Conservation (phyloP, 2,329 filamentous ascomycete genomes). For the Nannizzia gypsea region DNA sequence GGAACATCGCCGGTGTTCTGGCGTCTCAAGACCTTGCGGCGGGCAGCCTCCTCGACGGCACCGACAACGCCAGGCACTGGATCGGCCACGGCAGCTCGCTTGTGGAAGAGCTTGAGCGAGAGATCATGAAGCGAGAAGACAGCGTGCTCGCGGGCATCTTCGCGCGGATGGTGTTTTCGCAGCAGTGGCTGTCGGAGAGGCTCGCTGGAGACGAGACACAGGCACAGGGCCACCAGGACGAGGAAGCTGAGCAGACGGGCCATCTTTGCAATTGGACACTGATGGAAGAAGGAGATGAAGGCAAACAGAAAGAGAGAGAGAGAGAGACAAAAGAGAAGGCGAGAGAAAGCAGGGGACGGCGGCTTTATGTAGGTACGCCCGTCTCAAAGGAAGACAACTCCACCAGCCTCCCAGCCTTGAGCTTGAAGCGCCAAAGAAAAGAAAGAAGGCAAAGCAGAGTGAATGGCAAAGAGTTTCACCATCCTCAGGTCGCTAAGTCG, state of each 20-base stretch:
- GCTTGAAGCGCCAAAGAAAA: background rate
- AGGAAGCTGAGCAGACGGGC: conserved; percentile 4
- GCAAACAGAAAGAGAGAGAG: background rate
- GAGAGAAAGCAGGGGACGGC: background rate
- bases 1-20: conserved; percentile 10
- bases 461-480: background rate
- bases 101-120: conserved; percentile 9
- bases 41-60: conserved; percentile 4
- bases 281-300: background rate
- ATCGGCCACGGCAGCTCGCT: conserved; percentile 5
- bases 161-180: conserved; percentile 1
- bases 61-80: conserved; percentile 4
- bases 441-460: background rate
- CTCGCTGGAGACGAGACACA: conserved; percentile 8
- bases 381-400: background rate
- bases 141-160: conserved; percentile 5
- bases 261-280: conserved; percentile 7
- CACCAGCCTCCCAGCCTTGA: background rate
- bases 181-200: conserved; percentile 6
- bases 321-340: background rate
- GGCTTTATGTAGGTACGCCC: background rate
- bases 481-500: background rate
- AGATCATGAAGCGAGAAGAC: conserved; percentile 7
- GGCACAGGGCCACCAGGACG: conserved; percentile 3
- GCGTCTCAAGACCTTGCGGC: conserved; percentile 10